Evolutionary conservation across 257 asterid genomes (phyloP), one percentile per base, ranked within the genome.

Genomic region (Solanum ahanhuiri): DNA sequence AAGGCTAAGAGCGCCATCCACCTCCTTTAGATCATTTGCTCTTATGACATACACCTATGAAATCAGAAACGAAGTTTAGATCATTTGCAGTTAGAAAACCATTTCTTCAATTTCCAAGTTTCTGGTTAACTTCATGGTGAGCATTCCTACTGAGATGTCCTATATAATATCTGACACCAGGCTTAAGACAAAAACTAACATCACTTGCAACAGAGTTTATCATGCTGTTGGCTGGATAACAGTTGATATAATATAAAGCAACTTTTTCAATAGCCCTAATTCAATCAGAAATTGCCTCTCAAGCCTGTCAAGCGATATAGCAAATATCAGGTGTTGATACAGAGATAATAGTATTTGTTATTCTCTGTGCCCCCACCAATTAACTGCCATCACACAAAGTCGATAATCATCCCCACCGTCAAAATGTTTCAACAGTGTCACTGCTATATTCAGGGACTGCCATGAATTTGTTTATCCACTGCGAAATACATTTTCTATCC

Each of bases 1-100:
- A 43, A 87, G 87, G 83, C 86, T 87, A 64, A 87, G 89, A 76
- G 88, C 89, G 18, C 87, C 87, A 77, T 87, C 89, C 31, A 87
- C 89, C 70, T 87, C 89, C 17, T 73, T 79, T 64, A 87, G 71
- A 77, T 87, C 89, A 81, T 87, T 84, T 66, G 87, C 83, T 69
- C 89, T 77, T 77, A 87, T 37, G 20, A 87, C 81, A 23, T 84
- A 85, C 7, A 85, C 87, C 87, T 87, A 77, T 57, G 23, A 83
- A 71, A 30, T 81, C 43, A 58, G 85, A 86, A 33, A n/a, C 83
- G 22, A 79, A 79, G 83, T 45, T 79, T 7, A 79, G 83, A 79
- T 79, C 18, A 45, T 45, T 79, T 25, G 64, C 14, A 41, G 58
- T 76, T 23, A 23, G 83, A 76, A 76, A 76, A 41, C 12, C n/a